Base-by-base conservation (phyloP, 306 rosid genomes). In the Prunus padus region DNA sequence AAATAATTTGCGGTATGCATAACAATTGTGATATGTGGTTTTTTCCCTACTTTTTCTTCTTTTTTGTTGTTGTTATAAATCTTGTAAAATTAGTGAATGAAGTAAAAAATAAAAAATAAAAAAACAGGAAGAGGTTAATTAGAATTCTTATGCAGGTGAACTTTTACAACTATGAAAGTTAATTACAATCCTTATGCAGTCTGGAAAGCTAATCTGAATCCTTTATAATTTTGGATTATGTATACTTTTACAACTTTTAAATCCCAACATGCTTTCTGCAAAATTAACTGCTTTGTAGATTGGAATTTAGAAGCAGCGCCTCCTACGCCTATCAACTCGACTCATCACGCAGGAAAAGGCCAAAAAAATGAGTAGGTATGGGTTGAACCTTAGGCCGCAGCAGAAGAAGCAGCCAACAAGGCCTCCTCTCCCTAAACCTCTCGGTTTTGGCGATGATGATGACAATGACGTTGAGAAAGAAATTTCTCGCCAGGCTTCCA, bases 401-500 rank as follows among this genome's bases (percentile, higher is more conserved):
- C 82, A 82, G 69, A 88, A 88, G 89, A 79, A 92, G 80, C 88
- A 63, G 70, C 86, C 84, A 12, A 31, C 86, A 11, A 92, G 84
- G 73, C 89, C 86, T 16, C 81, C 93, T 26, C 62, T 83, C 30
- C 84, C 88, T 19, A 80, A 81, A 45, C 88, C 88, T 63, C 80
- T 85, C 50, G 96, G 92, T 18, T 92, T 95, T 71, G 86, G 86
- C 12, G 85, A 90, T 70, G 84, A 87, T 14, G 87, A 88, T 11
- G 91, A 88, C 2, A 65, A 95, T 65, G 85, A 95, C 28, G 87
- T 92, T 6, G 99, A 92, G 89, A 83, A 86, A 67, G 93, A 92
- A 78, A 95, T 95, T 61, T 89, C 90, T 81, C 86, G 89, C 37
- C 91, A 95, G 31, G 97, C 99, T 79, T 82, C 83, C 71, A 95